Conservation (phyloP, 371 early-diverging fungal species). For the Blakeslea trispora region DNA sequence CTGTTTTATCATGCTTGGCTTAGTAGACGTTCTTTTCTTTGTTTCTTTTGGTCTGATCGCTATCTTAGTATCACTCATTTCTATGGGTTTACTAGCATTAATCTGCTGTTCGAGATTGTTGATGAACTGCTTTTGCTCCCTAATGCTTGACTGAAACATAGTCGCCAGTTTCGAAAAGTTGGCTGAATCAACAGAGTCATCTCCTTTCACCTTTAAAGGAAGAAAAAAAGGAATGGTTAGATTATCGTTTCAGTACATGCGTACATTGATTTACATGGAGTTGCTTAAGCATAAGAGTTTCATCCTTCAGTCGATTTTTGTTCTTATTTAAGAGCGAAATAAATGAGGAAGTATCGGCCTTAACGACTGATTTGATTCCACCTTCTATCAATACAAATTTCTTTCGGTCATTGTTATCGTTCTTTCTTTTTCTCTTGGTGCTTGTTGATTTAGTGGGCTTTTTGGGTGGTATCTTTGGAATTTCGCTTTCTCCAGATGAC, state of each 20-base stretch:
- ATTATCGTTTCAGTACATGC: neutral
- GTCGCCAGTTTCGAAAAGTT: constrained; percentile 2
- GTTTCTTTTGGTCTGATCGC: neutral
- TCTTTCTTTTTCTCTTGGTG: constrained; percentile 7
- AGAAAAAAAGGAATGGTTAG: neutral
- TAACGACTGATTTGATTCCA: neutral
- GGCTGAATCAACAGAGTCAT: neutral
- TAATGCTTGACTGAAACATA: constrained; percentile 20
- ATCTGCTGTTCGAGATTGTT: constrained; percentile 7
- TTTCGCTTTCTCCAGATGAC: neutral
- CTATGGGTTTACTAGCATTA: neutral
- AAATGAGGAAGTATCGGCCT: neutral
- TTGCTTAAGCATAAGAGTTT: constrained; percentile 19
- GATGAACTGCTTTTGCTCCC: constrained; percentile 18
- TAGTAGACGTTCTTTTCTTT: neutral
- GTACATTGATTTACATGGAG: constrained; percentile 15
- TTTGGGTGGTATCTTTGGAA: neutral
- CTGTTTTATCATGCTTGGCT: constrained; percentile 13
- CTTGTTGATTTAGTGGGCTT: constrained; percentile 1
- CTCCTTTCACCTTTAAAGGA: neutral
- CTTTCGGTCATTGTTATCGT: neutral
- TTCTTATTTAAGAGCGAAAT: constrained; percentile 9
- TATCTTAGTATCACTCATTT: neutral
- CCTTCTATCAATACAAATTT: neutral
- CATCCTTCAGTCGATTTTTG: constrained; percentile 19